Evolutionary conservation across 2,329 filamentous ascomycete genomes (phyloP), one percentile per base, ranked within the genome.

Genomic region (Beauveria rudraprayagi): DNA sequence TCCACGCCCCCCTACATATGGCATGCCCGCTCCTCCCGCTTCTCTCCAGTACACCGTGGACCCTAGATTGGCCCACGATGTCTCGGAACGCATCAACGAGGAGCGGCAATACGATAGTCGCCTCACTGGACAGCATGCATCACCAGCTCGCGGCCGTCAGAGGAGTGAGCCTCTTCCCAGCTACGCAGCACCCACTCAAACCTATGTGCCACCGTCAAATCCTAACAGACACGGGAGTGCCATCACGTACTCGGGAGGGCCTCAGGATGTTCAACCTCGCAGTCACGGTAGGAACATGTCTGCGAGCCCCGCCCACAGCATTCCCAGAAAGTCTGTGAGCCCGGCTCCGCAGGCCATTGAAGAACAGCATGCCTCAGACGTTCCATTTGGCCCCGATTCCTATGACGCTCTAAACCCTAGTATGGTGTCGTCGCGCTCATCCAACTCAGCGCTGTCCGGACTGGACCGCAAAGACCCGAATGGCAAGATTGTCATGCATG

Each of bases 331-430:
- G 71, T 91, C 89, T 1, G 83, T 92, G 37, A 91, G 88, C 67
- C 88, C 89, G 2, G 82, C 83, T 1, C 88, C 89, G 64, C 81
- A 71, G 24, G 78, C 71, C 43, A 71, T 74, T 58, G 78, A 75
- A 52, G 71, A 76, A 52, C 78, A 83, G 62, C 76, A 82, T 55
- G 67, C 83, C 5, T 88, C 87, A 2, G 82, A 80, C 17, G 73
- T 89, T 4, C 89, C 89, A 0, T 93, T 91, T 67, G 84, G 86
- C 0, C 90, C 90, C 0, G 90, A 92, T 69, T 87, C 85, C 40
- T 92, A 91, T 69, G 85, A 91, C 67, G 80, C 83, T 1, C 79
- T 91, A 65, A 92, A 92, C 64, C 87, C 89, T 1, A 73, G 72
- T 4, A 65, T 80, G 17, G 73, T 76, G 30, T 70, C 72, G n/a